Percentiles rank a stretch among this genome's conserved stretches.
These are phyloP conservation scores for Leptographium galeiforme DNA, from an alignment of 2,329 filamentous ascomycete genomes.

Conservation along the genomic window DNA sequence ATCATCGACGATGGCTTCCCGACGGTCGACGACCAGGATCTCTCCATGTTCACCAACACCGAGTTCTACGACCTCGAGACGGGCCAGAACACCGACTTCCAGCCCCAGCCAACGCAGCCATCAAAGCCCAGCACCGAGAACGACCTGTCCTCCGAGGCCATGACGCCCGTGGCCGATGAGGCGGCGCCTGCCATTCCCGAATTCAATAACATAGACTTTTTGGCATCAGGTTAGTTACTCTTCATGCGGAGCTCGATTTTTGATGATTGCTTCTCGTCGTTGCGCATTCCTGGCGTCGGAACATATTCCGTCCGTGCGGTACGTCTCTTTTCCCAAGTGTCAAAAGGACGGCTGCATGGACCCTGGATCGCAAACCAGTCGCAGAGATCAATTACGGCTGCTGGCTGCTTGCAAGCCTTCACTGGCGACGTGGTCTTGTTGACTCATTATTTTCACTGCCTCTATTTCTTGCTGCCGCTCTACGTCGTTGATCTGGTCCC, in stretches of 20 bases:
- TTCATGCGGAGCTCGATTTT: neutral
- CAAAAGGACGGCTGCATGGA: neutral
- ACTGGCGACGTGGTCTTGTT: too few relatives aligned
- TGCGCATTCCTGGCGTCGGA: neutral
- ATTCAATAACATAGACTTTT: conserved; percentile 34
- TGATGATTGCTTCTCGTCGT: neutral
- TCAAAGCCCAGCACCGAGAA: conserved; percentile 26
- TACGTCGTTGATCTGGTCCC: too few relatives aligned
- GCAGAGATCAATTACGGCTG: too few relatives aligned
- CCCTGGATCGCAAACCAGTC: too few relatives aligned
- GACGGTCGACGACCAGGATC: conserved; percentile 47
- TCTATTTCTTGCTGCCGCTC: too few relatives aligned
- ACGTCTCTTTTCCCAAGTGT: too few relatives aligned
- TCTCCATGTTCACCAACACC: conserved; percentile 70
- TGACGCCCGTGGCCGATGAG: conserved; percentile 19
- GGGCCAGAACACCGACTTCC: conserved; percentile 44
- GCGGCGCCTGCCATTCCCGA: conserved; percentile 30
- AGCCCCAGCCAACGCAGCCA: conserved; percentile 35
- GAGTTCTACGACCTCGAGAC: conserved; percentile 71
- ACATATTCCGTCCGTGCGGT: too few relatives aligned
- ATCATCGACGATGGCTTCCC: conserved; percentile 34
- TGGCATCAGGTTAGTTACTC: conserved; percentile 34
- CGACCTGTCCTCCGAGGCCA: conserved; percentile 6
- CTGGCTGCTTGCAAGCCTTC: too few relatives aligned
- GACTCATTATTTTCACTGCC: too few relatives aligned